phyloP scores from a whole-genome alignment of 306 rosid species.

The Prosopis cineraria region DNA sequence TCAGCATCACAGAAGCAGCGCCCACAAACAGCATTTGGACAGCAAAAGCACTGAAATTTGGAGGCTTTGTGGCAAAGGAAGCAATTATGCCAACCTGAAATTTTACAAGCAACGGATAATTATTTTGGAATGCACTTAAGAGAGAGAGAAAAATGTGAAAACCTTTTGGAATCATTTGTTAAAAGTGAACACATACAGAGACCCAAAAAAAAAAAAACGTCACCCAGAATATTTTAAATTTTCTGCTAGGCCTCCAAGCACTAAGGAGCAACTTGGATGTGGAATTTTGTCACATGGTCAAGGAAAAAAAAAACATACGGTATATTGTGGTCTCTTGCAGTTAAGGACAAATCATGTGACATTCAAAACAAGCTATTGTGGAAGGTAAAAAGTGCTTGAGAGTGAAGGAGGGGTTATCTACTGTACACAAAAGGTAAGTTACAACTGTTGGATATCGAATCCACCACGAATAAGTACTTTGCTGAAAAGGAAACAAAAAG shows the following conservation, averaged over 20 bases:
- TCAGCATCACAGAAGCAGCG: conserved; percentile 46
- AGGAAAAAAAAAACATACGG: conserved; percentile 9
- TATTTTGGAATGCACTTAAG: background rate
- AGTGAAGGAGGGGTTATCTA: conserved; percentile 6
- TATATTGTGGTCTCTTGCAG: conserved; percentile 15
- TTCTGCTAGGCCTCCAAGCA: conserved; percentile 1
- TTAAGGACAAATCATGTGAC: conserved; percentile 11
- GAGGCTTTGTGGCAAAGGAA: conserved; percentile 49
- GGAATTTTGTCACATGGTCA: background rate
- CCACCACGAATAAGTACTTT: conserved; percentile 14
- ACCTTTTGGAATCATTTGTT: conserved; percentile 16
- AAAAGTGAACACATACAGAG: conserved; percentile 19
- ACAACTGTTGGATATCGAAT: background rate
- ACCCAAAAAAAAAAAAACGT: background rate
- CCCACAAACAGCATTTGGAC: conserved; percentile 72
- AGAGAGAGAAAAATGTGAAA: conserved; percentile 12
- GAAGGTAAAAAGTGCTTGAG: conserved; percentile 7
- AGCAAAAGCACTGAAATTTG: conserved; percentile 69
- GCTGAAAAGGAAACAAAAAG: background rate
- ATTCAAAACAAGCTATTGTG: conserved; percentile 5
- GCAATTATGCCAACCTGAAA: conserved; percentile 72
- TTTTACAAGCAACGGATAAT: background rate
- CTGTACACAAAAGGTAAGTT: background rate
- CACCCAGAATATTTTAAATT: background rate
- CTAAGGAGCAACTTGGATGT: background rate